Percentiles rank a stretch among this genome's conserved stretches.
These are phyloP conservation scores for Heritiera fomes DNA, from an alignment of 345 rosid genomes.

Conservation along the genomic window DNA sequence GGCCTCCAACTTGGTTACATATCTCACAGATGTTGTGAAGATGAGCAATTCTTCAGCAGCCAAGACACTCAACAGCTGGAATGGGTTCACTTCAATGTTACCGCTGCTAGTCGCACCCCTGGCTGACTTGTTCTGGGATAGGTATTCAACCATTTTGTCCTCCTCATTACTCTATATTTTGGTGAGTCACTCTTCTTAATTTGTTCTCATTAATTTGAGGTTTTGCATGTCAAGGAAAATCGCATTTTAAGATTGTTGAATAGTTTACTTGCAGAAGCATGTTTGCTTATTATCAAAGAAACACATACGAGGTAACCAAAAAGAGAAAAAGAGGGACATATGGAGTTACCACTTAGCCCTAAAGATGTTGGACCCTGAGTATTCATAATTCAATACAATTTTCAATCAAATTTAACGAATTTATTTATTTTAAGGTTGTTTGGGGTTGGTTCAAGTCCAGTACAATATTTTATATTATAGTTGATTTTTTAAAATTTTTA, in stretches of 20 bases:
- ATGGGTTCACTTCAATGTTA: constrained; percentile 81
- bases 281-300: neutral
- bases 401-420: too few relatives aligned
- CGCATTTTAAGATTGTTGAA: neutral
- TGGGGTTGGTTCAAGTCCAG: too few relatives aligned
- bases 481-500: too few relatives aligned
- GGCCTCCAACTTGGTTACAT: constrained; percentile 85
- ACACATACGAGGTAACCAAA: too few relatives aligned
- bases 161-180: constrained; percentile 72
- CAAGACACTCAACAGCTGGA: constrained; percentile 80
- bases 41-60: constrained; percentile 95
- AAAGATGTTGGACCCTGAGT: neutral
- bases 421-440: too few relatives aligned
- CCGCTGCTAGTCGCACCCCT: constrained; percentile 83
- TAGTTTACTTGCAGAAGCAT: neutral
- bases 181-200: constrained; percentile 40
- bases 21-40: constrained; percentile 74
- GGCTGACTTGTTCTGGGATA: constrained; percentile 80
- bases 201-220: neutral
- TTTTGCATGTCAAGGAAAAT: neutral
- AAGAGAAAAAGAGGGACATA: too few relatives aligned
- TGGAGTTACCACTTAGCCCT: neutral
- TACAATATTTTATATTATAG: too few relatives aligned
- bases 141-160: constrained; percentile 66
- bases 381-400: too few relatives aligned